Evolutionary conservation across 139 green algal genomes (phyloP).

Genomic region (Chlamydomonas asymmetrica): DNA sequence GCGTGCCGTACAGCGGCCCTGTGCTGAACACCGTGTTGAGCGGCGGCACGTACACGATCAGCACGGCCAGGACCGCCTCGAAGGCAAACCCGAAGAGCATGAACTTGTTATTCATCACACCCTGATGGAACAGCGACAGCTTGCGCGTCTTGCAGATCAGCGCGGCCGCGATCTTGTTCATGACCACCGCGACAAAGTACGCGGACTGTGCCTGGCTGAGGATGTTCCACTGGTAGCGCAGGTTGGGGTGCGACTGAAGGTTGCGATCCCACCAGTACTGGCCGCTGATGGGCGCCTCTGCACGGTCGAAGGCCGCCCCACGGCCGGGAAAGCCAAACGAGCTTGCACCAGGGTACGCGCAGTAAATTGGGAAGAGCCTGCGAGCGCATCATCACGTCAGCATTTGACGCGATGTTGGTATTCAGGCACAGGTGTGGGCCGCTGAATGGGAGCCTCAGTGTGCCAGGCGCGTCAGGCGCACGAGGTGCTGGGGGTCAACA

Average conservation of each 20-base stretch:
- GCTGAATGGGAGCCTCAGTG: too few relatives aligned
- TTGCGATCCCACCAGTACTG: slow-evolving; percentile 70
- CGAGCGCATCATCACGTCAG: too few relatives aligned
- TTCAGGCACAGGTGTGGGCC: too few relatives aligned
- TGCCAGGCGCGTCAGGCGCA: too few relatives aligned
- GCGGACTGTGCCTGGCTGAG: slow-evolving; percentile 69
- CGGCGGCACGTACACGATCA: slow-evolving; percentile 67
- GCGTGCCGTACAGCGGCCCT: slow-evolving; percentile 58
- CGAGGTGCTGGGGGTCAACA: too few relatives aligned
- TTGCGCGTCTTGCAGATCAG: slow-evolving; percentile 81
- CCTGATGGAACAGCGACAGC: slow-evolving; percentile 62
- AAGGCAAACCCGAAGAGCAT: slow-evolving; percentile 72
- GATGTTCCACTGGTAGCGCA: slow-evolving; percentile 56
- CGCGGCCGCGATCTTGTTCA: slow-evolving; percentile 58
- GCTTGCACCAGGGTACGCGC: too few relatives aligned
- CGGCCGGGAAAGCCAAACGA: slow-evolving; percentile 58
- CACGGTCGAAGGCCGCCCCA: slow-evolving; percentile 2
- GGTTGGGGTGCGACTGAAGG: slow-evolving; percentile 60
- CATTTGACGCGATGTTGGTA: too few relatives aligned
- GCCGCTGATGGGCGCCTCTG: slow-evolving; percentile 28
- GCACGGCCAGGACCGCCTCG: slow-evolving; percentile 55
- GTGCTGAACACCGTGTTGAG: slow-evolving; percentile 69
- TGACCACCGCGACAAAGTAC: slow-evolving; percentile 76
- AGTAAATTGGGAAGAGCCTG: too few relatives aligned
- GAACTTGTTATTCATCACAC: slow-evolving; percentile 37